Percentiles rank a stretch among this genome's conserved stretches.
These are phyloP conservation scores for Corinectria fuckeliana DNA, from an alignment of 2,329 filamentous ascomycete genomes.

Conservation along the genomic window DNA sequence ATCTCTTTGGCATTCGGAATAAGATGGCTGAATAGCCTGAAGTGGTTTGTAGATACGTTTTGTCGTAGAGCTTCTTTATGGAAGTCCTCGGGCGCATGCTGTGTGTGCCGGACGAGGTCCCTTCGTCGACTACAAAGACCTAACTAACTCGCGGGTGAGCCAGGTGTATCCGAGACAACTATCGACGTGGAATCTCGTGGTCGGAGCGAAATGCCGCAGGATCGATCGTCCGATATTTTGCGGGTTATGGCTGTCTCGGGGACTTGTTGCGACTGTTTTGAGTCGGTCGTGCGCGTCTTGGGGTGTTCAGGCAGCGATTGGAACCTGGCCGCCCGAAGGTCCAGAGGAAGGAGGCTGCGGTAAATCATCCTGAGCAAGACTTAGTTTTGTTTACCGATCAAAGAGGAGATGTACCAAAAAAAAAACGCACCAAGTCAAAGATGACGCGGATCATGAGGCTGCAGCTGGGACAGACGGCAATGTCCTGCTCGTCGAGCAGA, in stretches of 20 bases:
- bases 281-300: not conserved
- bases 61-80: not conserved
- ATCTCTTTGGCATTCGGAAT: too few relatives aligned
- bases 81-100: not conserved
- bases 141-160: not conserved
- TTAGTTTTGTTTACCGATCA: not conserved
- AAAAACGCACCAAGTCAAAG: constrained; percentile 76
- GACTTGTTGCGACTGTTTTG: not conserved
- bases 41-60: not conserved
- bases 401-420: not conserved
- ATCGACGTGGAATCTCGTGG: not conserved
- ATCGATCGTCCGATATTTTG: too few relatives aligned
- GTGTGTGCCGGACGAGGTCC: too few relatives aligned
- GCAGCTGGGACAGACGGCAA: constrained; percentile 97
- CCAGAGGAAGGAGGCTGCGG: constrained; percentile 47
- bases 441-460: constrained; percentile 97
- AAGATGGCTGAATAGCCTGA: too few relatives aligned
- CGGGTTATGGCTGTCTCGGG: not conserved
- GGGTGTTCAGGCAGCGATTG: constrained; percentile 48
- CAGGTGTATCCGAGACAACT: not conserved
- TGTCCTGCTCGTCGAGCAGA: constrained; percentile 86
- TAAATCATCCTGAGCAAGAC: constrained; percentile 52
- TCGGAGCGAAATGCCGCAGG: not conserved
- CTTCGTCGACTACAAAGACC: not conserved
- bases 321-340: constrained; percentile 44